Conservation (phyloP, 352 stramenopile genomes). For the Globisporangium camurandrum region DNA sequence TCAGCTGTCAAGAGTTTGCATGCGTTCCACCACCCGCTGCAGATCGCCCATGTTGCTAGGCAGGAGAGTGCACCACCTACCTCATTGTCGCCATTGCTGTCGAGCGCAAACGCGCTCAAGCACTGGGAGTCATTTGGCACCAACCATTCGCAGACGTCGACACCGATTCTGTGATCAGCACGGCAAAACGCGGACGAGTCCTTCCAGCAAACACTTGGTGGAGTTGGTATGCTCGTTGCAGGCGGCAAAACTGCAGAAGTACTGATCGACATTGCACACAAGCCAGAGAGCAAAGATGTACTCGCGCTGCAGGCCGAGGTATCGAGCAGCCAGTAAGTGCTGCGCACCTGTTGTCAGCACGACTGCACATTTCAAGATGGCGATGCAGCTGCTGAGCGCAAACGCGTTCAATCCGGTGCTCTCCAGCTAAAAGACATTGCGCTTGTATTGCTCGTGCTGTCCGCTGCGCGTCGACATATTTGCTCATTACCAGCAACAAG, state of each 20-base stretch:
- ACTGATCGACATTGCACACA: slow-evolving; percentile 1
- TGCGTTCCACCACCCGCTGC: background rate
- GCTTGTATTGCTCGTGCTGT: too few relatives aligned
- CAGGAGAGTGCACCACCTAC: too few relatives aligned
- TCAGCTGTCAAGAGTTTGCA: slow-evolving; percentile 1
- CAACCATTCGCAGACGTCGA: background rate
- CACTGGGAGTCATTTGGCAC: slow-evolving; percentile 1
- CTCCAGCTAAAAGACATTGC: too few relatives aligned
- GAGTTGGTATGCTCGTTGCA: background rate
- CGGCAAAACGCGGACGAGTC: background rate
- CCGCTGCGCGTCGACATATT: too few relatives aligned
- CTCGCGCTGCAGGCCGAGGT: too few relatives aligned
- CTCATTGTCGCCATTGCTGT: background rate
- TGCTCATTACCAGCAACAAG: too few relatives aligned
- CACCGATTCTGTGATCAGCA: too few relatives aligned
- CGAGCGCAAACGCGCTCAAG: slow-evolving; percentile 5
- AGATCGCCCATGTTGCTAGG: background rate
- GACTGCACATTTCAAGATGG: too few relatives aligned
- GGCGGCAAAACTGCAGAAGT: slow-evolving; percentile 1
- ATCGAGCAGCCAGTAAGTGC: too few relatives aligned
- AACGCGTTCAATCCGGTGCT: too few relatives aligned
- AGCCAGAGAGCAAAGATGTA: background rate
- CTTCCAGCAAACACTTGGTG: background rate
- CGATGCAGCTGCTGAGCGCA: too few relatives aligned
- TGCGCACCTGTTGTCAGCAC: too few relatives aligned